Evolutionary conservation across 257 asterid species (phyloP), one percentile per base, ranked within the genome.

Genomic region (Nicotiana attenuata): DNA sequence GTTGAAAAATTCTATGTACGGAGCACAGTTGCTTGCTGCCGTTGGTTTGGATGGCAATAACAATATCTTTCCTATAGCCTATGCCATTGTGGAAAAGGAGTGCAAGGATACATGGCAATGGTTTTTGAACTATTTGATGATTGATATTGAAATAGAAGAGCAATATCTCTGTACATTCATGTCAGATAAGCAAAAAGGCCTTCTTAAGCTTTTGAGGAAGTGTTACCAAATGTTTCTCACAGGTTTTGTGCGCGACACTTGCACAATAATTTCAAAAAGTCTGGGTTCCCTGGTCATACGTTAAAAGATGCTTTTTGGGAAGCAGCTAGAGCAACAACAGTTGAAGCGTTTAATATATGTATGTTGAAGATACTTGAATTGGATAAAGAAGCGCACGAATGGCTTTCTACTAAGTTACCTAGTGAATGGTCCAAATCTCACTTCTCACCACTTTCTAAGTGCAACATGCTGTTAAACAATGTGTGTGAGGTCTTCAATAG

Each of bases 131-230:
- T 15, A 38, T 5, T 31, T 73, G 0, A 15, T 10, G 28, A 52
- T 22, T 5, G 82, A 82, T 22, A 63, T 82, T 47, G 65, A 15
- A 1, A 80, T 82, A 29, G 1, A 45, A 9, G 75, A 75, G 15
- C 47, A 38, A 7, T 16, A 26, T n/a, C n/a, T 13, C 0, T 71
- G 73, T 13, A 80, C 76, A 3, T 33, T 82, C 24, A 85, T 80
- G 10, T 81, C 73, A 10, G 80, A 85, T 19, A 82, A 85, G n/a
- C 82, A 80, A 73, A 85, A 65, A 16, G 80, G 80, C 10, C 10
- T 84, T 7, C 81, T 81, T 20, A 13, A 9, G 78, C 80, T 10
- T 24, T 81, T 15, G 41, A 76, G 17, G 19, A 22, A 11, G 22
- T 84, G 19, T 76, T 64, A 1, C 65, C 64, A 0, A 13, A 52